Base-by-base conservation (phyloP, 495 filamentous ascomycete species). In the Trichoderma erinaceum region DNA sequence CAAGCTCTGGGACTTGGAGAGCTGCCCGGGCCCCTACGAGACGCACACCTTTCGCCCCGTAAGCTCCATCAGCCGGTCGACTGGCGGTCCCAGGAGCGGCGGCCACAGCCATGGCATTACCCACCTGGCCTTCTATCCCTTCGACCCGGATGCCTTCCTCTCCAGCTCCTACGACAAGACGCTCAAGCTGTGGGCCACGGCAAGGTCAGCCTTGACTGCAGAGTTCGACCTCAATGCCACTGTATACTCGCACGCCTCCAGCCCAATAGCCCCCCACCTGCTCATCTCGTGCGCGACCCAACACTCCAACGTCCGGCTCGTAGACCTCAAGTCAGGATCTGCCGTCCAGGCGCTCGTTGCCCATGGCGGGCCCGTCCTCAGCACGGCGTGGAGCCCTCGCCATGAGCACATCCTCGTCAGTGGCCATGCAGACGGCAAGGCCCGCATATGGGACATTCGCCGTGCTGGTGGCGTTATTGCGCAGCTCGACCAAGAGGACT, bases 271-370 rank as follows among this genome's bases (percentile, higher is more conserved):
- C 58, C 83, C 75, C 68, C 93, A 86, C 32, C 80, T 96, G 3
- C 84, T 96, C 25, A 87, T 97, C 25, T 92, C 93, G 12, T 92
- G 91, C 69, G 91, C 87, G 5, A 95, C 92, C 1, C 91, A 93
- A 64, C 89, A 92, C 70, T 88, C 89, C 15, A 82, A 88, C 4
- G 88, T 96, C 2, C 88, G 92, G 27, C 81, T 97, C 15, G 86
- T 97, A 3, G 93, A 97, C 74, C 79, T 97, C 15, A 86, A 89
- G 41, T 89, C 92, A 3, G 91, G 92, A 1, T 79, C 90, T 27
- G 85, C 82, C 50, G 88, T 90, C 4, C 94, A 97, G 71, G 88
- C 89, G 3, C 81, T 97, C 4, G 67, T 80, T 12, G 68, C 76
- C 11, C 73, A 71, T 0, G 82, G 88, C 11, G 89, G 87, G 4